These are phyloP conservation scores for Colletotrichum sp. DNA, from an alignment of 2,329 filamentous ascomycete genomes.

Conservation along the genomic window DNA sequence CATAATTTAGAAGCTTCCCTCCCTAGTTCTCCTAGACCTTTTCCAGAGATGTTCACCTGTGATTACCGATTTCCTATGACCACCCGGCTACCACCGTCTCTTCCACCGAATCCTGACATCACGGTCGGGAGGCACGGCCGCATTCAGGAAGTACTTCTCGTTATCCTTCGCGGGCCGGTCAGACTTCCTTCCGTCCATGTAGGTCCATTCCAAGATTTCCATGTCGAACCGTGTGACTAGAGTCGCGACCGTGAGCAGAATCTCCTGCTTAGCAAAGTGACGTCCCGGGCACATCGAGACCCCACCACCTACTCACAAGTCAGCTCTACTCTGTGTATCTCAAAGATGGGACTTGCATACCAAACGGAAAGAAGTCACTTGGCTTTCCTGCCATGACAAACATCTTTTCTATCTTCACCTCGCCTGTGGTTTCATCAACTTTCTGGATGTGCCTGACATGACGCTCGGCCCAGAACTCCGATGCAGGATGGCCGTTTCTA, in stretches of 20 bases:
- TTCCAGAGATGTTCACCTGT: neutral
- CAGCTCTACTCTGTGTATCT: accelerated
- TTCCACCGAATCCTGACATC: conserved; percentile 14
- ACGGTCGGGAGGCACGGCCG: conserved; percentile 18
- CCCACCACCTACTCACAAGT: conserved; percentile 32
- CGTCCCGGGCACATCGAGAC: conserved; percentile 41
- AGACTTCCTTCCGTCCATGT: neutral
- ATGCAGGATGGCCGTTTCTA: neutral
- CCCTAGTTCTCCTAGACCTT: neutral
- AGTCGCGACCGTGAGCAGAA: conserved; percentile 37
- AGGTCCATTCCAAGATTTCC: conserved; percentile 27
- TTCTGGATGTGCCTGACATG: conserved; percentile 3
- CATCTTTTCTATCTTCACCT: neutral
- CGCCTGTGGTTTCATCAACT: neutral
- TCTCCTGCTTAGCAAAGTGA: conserved; percentile 44
- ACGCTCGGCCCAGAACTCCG: conserved; percentile 23
- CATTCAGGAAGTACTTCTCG: conserved; percentile 7
- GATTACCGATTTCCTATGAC: neutral
- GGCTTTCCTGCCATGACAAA: conserved; percentile 8
- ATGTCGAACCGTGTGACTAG: conserved; percentile 35
- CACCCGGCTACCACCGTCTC: neutral
- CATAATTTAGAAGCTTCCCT: neutral
- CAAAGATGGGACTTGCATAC: neutral
- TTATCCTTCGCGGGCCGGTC: conserved; percentile 10
- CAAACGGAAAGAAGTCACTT: conserved; percentile 14